Evolutionary conservation across 805 yeast genomes (phyloP), one percentile per base, ranked within the genome.

Genomic region (Saccharomycopsis sp.): DNA sequence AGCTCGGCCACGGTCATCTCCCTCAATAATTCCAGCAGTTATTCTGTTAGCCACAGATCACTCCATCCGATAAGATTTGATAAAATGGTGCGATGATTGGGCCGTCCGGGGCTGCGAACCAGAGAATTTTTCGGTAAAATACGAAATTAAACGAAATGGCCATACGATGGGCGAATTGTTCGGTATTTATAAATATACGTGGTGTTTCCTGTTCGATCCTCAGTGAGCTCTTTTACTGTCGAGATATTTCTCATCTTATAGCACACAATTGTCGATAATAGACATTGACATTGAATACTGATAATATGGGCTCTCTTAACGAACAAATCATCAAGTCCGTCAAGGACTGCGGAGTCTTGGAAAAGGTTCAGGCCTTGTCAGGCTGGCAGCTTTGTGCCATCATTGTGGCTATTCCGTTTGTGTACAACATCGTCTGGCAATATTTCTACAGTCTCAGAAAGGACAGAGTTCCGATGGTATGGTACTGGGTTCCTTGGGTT

Each of bases 401-500:
- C 3, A 19, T 80, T 20, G 49, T 78, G 17, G 62, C 75, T 1
- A 60, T 72, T n/a, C 94, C 94, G 14, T 84, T 87, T 68, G 64
- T 85, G 29, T 86, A 85, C 73, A 81, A 83, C 64, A 68, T 86
- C 38, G 66, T 78, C 23, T 86, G 85, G 85, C 94, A 87, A 71
- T 72, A 85, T 2, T 66, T 81, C 14, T 85, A 85, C 70, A 83
- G 89, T n/a, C 70, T 87, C 55, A 79, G 93, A 72, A 83, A 75
- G 58, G 96, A 90, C 72, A 78, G 96, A 58, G 96, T 84, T 9
- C 99, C 99, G 2, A 69, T 93, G 64, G 98, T 90, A 1, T 89
- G 88, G 68, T 85, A 94, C 75, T 86, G 91, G 87, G 77, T 94
- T 61, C 99, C 99, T 34, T 91, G 97, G 96, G 76, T 93, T 52